Conservation (phyloP, 805 yeast species). For the Starmera dryadoides region DNA sequence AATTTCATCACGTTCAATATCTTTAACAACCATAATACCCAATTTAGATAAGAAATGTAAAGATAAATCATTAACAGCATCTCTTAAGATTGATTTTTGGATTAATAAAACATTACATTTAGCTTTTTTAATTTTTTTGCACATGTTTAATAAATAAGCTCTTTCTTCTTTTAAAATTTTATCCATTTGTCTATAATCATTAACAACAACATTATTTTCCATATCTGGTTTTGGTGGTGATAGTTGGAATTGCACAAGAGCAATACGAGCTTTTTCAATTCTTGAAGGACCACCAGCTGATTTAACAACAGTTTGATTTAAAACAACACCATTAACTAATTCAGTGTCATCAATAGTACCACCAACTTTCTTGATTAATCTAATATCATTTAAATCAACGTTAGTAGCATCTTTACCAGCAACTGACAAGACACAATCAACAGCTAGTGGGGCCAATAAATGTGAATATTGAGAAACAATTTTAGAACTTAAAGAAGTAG, state of each 20-base stretch:
- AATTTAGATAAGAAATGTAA: slow-evolving; percentile 90
- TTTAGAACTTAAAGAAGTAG: slow-evolving; percentile 89
- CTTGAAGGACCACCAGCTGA: slow-evolving; percentile 93
- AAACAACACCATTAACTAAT: slow-evolving; percentile 85
- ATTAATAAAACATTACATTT: slow-evolving; percentile 83
- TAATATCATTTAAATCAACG: slow-evolving; percentile 83
- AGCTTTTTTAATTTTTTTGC: slow-evolving; percentile 94
- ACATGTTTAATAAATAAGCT: slow-evolving; percentile 86
- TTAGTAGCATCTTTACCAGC: slow-evolving; percentile 50
- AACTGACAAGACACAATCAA: slow-evolving; percentile 83
- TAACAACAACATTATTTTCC: slow-evolving; percentile 96
- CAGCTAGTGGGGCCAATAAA: slow-evolving; percentile 86
- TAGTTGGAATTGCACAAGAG: slow-evolving; percentile 84
- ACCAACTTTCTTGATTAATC: slow-evolving; percentile 89
- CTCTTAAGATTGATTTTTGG: slow-evolving; percentile 93
- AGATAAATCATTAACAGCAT: slow-evolving; percentile 81
- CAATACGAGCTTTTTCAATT: slow-evolving; percentile 88
- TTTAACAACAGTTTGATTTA: slow-evolving; percentile 85
- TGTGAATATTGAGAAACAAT: slow-evolving; percentile 91
- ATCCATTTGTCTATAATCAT: slow-evolving; percentile 98
- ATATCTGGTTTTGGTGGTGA: slow-evolving; percentile 90
- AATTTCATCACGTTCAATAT: slow-evolving; percentile 95
- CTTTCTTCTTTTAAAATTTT: slow-evolving; percentile 97
- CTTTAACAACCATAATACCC: slow-evolving; percentile 90
- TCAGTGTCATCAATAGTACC: slow-evolving; percentile 97